Evolutionary conservation across 2,329 filamentous ascomycete species (phyloP).

Genomic region (Fusarium udum): DNA sequence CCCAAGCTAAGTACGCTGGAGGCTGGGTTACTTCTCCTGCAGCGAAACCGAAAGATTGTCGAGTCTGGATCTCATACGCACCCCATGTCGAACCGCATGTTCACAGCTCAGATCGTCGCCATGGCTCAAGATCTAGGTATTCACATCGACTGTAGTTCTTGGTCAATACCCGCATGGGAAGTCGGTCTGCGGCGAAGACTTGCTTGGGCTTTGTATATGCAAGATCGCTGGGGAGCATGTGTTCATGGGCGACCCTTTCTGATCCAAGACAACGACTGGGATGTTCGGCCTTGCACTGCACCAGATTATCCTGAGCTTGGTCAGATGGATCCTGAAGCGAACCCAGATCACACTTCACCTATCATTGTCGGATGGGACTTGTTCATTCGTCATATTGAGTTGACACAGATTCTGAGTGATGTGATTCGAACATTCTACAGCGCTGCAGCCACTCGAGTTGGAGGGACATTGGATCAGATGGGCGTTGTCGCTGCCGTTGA

Average conservation of each 20-base stretch:
- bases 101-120: constrained; percentile 64
- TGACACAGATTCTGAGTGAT: constrained; percentile 62
- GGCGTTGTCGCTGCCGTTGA: constrained; percentile 48
- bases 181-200: constrained; percentile 68
- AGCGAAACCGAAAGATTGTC: constrained; percentile 55
- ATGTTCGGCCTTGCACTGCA: constrained; percentile 51
- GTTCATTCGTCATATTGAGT: constrained; percentile 60
- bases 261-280: constrained; percentile 64
- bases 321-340: constrained; percentile 46
- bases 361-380: constrained; percentile 57
- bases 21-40: constrained; percentile 63
- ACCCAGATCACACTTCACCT: constrained; percentile 52
- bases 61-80: constrained; percentile 37
- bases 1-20: constrained; percentile 66
- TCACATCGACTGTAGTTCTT: constrained; percentile 68
- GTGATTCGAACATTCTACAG: constrained; percentile 61
- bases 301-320: constrained; percentile 53
- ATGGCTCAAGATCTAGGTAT: constrained; percentile 67
- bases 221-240: constrained; percentile 70
- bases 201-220: constrained; percentile 72
- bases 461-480: constrained; percentile 46
- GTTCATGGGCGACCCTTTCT: constrained; percentile 67
- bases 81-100: constrained; percentile 52
- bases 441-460: constrained; percentile 43
- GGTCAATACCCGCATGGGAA: constrained; percentile 72